Conservation (phyloP, 2,329 filamentous ascomycete species). For the Aspergillus tanneri region DNA sequence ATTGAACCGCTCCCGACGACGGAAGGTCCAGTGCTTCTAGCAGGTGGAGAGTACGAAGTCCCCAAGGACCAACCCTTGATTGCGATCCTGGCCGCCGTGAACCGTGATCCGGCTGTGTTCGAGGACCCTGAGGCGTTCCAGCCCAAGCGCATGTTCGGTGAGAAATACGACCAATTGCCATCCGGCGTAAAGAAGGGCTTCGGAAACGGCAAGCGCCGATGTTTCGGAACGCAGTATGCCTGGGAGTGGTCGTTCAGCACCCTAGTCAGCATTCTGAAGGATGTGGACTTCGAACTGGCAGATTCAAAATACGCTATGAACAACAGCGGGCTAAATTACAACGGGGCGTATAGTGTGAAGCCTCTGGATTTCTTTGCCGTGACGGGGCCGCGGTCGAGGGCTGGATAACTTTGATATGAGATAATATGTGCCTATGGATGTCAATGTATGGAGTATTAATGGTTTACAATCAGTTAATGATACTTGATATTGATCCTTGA, state of each 20-base stretch:
- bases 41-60: constrained; percentile 62
- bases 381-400: constrained; percentile 13
- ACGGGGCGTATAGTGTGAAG: constrained; percentile 55
- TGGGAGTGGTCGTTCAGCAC: constrained; percentile 69
- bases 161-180: constrained; percentile 64
- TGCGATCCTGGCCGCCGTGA: constrained; percentile 56
- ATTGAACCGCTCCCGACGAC: constrained; percentile 53
- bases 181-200: constrained; percentile 68
- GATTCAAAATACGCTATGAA: constrained; percentile 50
- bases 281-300: constrained; percentile 65
- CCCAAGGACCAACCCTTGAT: constrained; percentile 53
- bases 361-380: constrained; percentile 46
- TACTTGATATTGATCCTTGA: neutral
- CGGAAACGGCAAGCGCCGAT: constrained; percentile 68
- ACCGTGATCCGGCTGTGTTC: constrained; percentile 64
- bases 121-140: constrained; percentile 64
- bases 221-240: constrained; percentile 70
- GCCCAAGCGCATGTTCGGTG: constrained; percentile 71
- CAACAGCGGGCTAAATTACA: constrained; percentile 38
- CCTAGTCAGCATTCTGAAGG: constrained; percentile 64
- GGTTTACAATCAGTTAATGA: too few relatives aligned
- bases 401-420: too few relatives aligned
- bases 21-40: constrained; percentile 48
- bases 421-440: too few relatives aligned
- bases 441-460: too few relatives aligned